Evolutionary conservation across 768 basidiomycete species (phyloP), one percentile per base, ranked within the genome.

Genomic region (Hericium rajendrae): DNA sequence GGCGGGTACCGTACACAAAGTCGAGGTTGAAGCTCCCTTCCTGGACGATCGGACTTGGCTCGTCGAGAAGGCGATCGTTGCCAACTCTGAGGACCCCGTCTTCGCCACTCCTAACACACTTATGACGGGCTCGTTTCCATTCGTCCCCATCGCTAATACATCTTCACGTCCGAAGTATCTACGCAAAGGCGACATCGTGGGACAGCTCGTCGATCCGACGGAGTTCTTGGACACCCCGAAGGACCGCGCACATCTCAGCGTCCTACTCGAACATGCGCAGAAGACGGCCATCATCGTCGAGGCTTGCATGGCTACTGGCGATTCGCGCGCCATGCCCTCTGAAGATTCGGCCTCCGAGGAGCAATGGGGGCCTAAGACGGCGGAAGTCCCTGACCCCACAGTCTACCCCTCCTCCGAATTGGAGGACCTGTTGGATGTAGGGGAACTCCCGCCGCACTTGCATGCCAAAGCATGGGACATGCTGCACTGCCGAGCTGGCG

Each of bases 341-440:
- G 22, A 22, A 22, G 22, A 22, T 22, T 22, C 22, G 22, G 22
- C 22, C 22, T 22, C 22, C 22, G 2, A 22, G 22, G 22, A 22
- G 22, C 22, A 22, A 22, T 22, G 22, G 22, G 22, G 22, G 2
- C 55, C 55, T 6, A 56, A 56, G 22, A 56, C 46, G 2, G 32
- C 41, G 10, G 56, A 57, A 32, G 37, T 57, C 3, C 51, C 51
- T 4, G 56, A 57, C 24, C 18, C 56, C 10, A 40, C 48, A 12
- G 4, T 57, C 11, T 57, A 38, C 28, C 51, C 56, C 4, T 57
- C 56, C n/a, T 16, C 15, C 15, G 18, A 53, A 11, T 16, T 57
- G 37, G 43, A 53, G 32, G 50, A 53, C n/a, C 15, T 53, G 4
- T 16, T 57, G 22, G 56, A 57, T 41, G 56, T 57, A 13, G 56